A percentile compares a stretch with the other conserved stretches of the same genome.
These are phyloP conservation scores for Phytophthora sojae DNA, from an alignment of 352 stramenopile genomes.

Conservation along the genomic window DNA sequence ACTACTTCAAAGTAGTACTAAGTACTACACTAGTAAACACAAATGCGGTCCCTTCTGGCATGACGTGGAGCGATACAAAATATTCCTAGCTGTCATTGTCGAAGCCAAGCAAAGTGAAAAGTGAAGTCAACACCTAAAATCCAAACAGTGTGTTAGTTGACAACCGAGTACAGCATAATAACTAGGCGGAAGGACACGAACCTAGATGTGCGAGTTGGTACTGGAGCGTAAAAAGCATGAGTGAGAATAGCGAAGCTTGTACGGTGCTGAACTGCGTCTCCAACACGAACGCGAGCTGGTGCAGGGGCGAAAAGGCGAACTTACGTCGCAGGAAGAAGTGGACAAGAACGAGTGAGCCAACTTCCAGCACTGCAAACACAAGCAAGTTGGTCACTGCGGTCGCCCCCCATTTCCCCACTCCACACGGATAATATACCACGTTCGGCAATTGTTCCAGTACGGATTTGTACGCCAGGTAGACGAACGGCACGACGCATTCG, in stretches of 20 bases:
- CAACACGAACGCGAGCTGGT: slow-evolving; percentile 18
- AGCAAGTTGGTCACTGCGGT: slow-evolving; percentile 1
- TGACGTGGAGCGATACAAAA: too few relatives aligned
- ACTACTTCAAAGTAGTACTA: too few relatives aligned
- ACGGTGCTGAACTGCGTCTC: background rate
- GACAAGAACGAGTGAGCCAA: background rate
- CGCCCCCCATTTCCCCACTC: background rate
- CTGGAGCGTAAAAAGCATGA: slow-evolving; percentile 2
- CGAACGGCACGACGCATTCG: slow-evolving; percentile 20
- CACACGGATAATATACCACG: slow-evolving; percentile 31
- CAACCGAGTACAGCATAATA: too few relatives aligned
- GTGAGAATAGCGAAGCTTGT: slow-evolving; percentile 1
- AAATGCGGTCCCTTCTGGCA: too few relatives aligned
- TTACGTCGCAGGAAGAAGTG: slow-evolving; percentile 7
- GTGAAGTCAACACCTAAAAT: background rate
- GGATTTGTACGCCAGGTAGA: slow-evolving; percentile 36
- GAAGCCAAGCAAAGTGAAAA: background rate
- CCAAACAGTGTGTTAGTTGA: background rate
- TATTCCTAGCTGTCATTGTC: background rate
- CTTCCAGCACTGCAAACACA: slow-evolving; percentile 30
- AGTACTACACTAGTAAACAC: too few relatives aligned
- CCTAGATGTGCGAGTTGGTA: slow-evolving; percentile 11
- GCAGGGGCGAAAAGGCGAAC: slow-evolving; percentile 6
- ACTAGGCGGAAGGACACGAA: too few relatives aligned
- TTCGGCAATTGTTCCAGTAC: slow-evolving; percentile 40